A percentile compares a stretch with the other conserved stretches of the same genome.
phyloP scores from a whole-genome alignment of 2,329 filamentous ascomycete genomes.

The Botrytis medusae region DNA sequence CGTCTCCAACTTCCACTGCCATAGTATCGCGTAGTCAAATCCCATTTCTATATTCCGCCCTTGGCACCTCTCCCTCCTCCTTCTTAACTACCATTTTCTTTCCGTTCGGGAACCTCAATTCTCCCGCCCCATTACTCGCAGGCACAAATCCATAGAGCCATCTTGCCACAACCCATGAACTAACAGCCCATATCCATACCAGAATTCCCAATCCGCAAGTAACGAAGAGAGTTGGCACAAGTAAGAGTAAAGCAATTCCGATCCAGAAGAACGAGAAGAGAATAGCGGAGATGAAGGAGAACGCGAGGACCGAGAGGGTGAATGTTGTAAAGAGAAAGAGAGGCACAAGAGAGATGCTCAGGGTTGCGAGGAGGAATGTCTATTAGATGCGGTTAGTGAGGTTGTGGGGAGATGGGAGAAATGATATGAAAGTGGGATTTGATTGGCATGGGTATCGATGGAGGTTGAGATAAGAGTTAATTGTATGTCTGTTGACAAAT shows the following conservation, averaged over 20 bases:
- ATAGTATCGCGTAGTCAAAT: background rate
- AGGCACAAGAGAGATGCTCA: conserved; percentile 65
- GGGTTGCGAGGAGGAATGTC: conserved; percentile 67
- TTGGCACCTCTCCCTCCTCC: conserved; percentile 27
- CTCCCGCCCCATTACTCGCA: conserved; percentile 26
- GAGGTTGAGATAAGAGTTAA: background rate
- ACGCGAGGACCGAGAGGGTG: conserved; percentile 58
- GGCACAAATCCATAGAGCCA: conserved; percentile 47
- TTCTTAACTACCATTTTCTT: conserved; percentile 32
- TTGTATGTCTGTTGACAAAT: background rate
- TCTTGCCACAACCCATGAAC: conserved; percentile 53
- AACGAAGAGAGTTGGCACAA: conserved; percentile 68
- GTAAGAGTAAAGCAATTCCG: conserved; percentile 63
- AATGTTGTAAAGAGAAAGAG: conserved; percentile 69
- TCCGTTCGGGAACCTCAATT: conserved; percentile 30
- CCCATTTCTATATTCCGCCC: conserved; percentile 24
- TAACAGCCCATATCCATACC: conserved; percentile 67
- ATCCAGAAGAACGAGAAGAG: conserved; percentile 68
- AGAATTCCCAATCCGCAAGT: conserved; percentile 61
- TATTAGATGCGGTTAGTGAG: conserved; percentile 38
- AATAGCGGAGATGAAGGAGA: conserved; percentile 62
- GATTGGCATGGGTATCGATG: background rate
- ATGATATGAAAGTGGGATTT: background rate
- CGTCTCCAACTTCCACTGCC: too few relatives aligned
- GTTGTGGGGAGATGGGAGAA: conserved; percentile 16